Percentiles rank a stretch among this genome's conserved stretches.
These are phyloP conservation scores for Entamoeba histolytica DNA, from an alignment of 208 protist species.

Conservation along the genomic window DNA sequence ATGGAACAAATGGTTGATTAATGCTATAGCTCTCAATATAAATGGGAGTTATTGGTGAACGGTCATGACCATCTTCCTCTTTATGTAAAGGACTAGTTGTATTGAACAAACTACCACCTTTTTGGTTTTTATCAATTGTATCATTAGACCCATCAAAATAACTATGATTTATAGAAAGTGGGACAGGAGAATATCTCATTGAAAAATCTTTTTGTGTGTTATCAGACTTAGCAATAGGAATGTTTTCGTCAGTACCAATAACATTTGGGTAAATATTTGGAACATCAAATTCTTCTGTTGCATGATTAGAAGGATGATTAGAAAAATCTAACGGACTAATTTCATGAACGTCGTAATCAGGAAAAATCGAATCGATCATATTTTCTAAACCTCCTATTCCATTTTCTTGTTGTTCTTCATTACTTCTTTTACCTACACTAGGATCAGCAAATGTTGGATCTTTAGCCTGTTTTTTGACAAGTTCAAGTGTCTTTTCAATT, in stretches of 20 bases:
- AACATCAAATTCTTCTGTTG: background rate
- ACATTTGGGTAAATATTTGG: background rate
- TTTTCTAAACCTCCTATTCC: background rate
- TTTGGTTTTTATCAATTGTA: background rate
- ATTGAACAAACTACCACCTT: background rate
- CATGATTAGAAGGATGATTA: background rate
- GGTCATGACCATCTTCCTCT: background rate
- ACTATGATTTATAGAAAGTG: background rate
- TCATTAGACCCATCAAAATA: background rate
- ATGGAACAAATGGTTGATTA: background rate
- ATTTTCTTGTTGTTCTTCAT: background rate
- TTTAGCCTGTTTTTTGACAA: background rate
- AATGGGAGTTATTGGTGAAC: background rate
- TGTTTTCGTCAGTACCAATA: background rate
- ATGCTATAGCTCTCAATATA: background rate
- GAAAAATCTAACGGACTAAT: background rate
- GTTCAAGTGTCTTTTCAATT: background rate
- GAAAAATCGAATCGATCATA: background rate
- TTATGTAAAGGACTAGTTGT: background rate
- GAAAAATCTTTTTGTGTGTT: background rate
- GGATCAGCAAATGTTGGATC: background rate
- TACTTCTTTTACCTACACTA: background rate
- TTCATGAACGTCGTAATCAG: background rate
- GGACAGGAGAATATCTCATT: background rate
- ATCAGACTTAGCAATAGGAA: too few species aligned